Evolutionary conservation across 2,329 filamentous ascomycete genomes (phyloP).

Genomic region (Colletotrichum musae): DNA sequence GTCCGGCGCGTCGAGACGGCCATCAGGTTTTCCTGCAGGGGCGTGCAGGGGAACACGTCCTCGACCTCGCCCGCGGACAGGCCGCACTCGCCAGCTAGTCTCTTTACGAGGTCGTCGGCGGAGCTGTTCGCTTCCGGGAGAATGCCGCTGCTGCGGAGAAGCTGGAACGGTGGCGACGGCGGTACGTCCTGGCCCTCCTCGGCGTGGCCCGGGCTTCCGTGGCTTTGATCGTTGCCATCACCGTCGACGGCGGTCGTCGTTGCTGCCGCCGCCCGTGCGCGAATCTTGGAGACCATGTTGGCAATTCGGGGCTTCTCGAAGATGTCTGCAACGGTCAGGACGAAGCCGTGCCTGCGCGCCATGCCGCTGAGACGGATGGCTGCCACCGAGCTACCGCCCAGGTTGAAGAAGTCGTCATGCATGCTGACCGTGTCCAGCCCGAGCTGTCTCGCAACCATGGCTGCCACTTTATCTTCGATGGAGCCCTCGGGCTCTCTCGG

Average conservation of each 20-base stretch:
- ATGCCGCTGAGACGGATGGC: conserved; percentile 43
- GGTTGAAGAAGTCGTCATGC: conserved; percentile 44
- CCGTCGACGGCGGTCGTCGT: no score
- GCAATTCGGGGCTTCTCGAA: conserved; percentile 7
- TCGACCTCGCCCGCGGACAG: not conserved
- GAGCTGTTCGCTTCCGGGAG: not conserved
- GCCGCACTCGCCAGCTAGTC: not conserved
- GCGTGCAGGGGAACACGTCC: conserved; percentile 17
- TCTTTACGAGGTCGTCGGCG: not conserved
- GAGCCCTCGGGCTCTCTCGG: not conserved
- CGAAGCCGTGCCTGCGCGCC: not conserved
- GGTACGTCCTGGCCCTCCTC: no score
- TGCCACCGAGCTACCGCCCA: conserved; percentile 45
- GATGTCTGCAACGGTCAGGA: conserved; percentile 7
- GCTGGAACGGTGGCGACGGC: no score
- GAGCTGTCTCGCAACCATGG: conserved; percentile 4
- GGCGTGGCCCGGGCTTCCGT: no score
- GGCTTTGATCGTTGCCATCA: no score
- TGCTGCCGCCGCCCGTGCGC: no score
- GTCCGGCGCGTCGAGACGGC: conserved; percentile 42
- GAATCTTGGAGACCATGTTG: not conserved
- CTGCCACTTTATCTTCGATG: not conserved
- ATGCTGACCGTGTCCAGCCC: not conserved
- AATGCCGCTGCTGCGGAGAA: no score
- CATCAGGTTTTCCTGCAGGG: conserved; percentile 23